phyloP scores from a whole-genome alignment of 495 filamentous ascomycete species.

The Lichenothelia convexa region DNA sequence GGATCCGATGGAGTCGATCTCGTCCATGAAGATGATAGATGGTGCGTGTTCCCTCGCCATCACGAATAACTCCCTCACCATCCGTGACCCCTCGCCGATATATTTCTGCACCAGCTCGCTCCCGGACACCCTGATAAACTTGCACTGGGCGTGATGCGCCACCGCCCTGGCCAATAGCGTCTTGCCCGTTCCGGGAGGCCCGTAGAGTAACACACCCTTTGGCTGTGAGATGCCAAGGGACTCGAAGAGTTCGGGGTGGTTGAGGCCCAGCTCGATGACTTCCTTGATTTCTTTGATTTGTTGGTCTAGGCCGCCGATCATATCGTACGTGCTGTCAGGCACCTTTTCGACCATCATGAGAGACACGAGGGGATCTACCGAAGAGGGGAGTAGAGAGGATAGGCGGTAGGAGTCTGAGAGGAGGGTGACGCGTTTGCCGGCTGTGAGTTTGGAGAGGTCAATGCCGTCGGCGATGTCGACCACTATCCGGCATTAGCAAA shows the following conservation, averaged over 20 bases:
- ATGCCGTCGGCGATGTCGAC: constrained; percentile 92
- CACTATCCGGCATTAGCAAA: constrained; percentile 35
- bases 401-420: constrained; percentile 94
- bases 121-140: constrained; percentile 94
- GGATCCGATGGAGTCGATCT: constrained; percentile 97
- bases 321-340: constrained; percentile 98
- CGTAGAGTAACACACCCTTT: constrained; percentile 93
- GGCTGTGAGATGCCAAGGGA: constrained; percentile 96
- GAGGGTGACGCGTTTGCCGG: constrained; percentile 92
- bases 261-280: constrained; percentile 94
- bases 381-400: constrained; percentile 93
- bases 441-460: constrained; percentile 85
- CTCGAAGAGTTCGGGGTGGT: constrained; percentile 97
- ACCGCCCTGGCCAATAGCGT: constrained; percentile 89
- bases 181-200: constrained; percentile 93
- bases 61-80: constrained; percentile 97
- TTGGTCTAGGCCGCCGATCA: constrained; percentile 97
- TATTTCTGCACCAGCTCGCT: constrained; percentile 98
- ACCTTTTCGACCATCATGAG: constrained; percentile 99
- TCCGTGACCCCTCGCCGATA: constrained; percentile 92
- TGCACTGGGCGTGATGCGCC: constrained; percentile 94
- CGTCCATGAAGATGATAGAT: constrained; percentile 99
- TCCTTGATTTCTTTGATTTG: constrained; percentile 99
- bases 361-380: constrained; percentile 95
- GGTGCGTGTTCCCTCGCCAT: constrained; percentile 98